Evolutionary conservation across 352 stramenopile species (phyloP).

Genomic region (Halophytophthora batemanensis): DNA sequence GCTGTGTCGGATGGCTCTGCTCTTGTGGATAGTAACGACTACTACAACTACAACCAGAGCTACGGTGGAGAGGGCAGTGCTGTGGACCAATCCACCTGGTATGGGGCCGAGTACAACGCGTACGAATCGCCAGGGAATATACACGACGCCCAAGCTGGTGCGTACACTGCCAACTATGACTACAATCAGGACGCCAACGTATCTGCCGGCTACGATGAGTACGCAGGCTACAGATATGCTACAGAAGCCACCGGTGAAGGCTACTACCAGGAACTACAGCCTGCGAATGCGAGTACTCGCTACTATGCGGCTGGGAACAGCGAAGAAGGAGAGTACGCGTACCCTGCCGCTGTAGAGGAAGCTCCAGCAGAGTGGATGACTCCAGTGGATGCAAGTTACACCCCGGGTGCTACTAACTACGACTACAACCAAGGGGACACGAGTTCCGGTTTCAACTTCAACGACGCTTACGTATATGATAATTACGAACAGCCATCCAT

Average conservation of each 20-base stretch:
- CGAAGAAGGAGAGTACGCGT: neutral
- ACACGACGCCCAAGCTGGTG: too few species aligned
- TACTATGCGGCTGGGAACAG: slow-evolving; percentile 1
- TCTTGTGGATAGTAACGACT: slow-evolving; percentile 24
- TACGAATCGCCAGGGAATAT: slow-evolving; percentile 26
- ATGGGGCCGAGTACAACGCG: slow-evolving; percentile 22
- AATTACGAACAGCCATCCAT: neutral
- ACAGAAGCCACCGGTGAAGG: neutral
- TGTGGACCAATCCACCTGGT: slow-evolving; percentile 12
- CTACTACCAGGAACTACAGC: slow-evolving; percentile 2
- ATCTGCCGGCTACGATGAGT: slow-evolving; percentile 11
- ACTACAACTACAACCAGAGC: slow-evolving; percentile 12
- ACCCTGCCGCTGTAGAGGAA: neutral
- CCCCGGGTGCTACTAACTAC: slow-evolving; percentile 1
- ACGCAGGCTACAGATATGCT: neutral
- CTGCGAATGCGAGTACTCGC: slow-evolving; percentile 5
- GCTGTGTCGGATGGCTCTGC: neutral
- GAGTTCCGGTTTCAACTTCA: neutral
- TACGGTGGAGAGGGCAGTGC: slow-evolving; percentile 8
- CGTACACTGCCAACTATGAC: slow-evolving; percentile 9
- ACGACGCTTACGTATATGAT: neutral
- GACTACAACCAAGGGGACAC: slow-evolving; percentile 1
- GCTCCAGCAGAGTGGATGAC: too few species aligned
- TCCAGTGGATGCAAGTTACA: slow-evolving; percentile 8
- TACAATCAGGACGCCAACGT: slow-evolving; percentile 9